Evolutionary conservation across 768 basidiomycete species (phyloP).

Genomic region (Termitomyces sp.): DNA sequence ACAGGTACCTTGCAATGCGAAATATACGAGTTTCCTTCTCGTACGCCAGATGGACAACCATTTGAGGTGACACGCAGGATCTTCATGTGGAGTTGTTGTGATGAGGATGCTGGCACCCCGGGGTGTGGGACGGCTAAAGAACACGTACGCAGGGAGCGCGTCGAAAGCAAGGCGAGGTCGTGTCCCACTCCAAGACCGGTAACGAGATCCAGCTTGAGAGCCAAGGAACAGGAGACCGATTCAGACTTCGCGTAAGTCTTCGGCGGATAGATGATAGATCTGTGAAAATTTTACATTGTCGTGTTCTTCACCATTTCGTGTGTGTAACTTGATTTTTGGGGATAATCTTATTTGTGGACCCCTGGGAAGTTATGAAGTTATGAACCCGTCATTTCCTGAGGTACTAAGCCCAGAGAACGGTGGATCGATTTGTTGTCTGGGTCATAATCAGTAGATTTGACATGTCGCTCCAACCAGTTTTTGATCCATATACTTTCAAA

Average conservation of each 20-base stretch:
- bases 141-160: conserved; percentile 5
- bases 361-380: too few species aligned
- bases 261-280: neutral
- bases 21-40: conserved; percentile 35
- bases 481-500: too few species aligned
- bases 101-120: conserved; percentile 33
- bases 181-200: too few species aligned
- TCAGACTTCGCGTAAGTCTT: neutral
- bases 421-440: too few species aligned
- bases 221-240: neutral
- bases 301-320: neutral
- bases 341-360: too few species aligned
- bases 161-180: neutral
- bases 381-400: too few species aligned
- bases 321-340: neutral
- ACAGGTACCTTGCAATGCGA: conserved; percentile 33
- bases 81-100: conserved; percentile 45
- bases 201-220: neutral
- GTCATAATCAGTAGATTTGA: too few species aligned
- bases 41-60: conserved; percentile 26
- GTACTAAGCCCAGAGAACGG: too few species aligned
- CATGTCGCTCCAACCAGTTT: too few species aligned
- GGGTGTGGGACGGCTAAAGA: conserved; percentile 26
- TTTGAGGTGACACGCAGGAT: conserved; percentile 29
- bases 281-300: neutral